These are phyloP conservation scores for Coemansia sp. DNA, from an alignment of 192 early-diverging fungal species.

Conservation along the genomic window DNA sequence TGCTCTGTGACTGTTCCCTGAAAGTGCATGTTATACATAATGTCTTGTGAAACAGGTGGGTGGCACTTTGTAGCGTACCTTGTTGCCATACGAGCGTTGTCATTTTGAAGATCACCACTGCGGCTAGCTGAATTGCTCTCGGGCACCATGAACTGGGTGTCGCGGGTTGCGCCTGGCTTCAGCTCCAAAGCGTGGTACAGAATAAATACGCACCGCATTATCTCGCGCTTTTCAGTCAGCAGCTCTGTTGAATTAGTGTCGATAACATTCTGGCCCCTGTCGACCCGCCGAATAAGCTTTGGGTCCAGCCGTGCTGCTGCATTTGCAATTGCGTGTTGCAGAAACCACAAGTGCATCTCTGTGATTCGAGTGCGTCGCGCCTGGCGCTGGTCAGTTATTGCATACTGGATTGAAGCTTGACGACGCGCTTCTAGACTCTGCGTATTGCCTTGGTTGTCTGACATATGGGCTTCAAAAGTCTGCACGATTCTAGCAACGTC, in stretches of 20 bases:
- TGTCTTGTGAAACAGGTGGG: constrained; percentile 14
- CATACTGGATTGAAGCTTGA: background rate
- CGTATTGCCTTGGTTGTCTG: background rate
- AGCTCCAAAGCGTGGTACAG: constrained; percentile 19
- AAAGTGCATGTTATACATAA: constrained; percentile 28
- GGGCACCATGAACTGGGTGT: constrained; percentile 24
- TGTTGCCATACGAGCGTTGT: background rate
- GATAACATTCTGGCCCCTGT: constrained; percentile 1
- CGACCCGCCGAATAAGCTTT: background rate
- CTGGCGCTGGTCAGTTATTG: constrained; percentile 13
- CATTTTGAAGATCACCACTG: background rate
- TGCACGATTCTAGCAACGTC: constrained; percentile 11
- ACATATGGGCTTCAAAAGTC: background rate
- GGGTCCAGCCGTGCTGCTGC: background rate
- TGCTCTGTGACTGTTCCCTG: constrained; percentile 20
- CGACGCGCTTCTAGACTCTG: background rate
- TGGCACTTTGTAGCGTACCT: constrained; percentile 8
- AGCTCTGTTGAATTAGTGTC: constrained; percentile 13
- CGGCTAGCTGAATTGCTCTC: background rate
- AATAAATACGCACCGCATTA: constrained; percentile 18
- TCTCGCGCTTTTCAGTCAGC: background rate
- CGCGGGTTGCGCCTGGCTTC: constrained; percentile 12
- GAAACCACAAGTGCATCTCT: constrained; percentile 26
- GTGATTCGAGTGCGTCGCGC: constrained; percentile 12
- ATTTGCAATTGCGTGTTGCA: background rate